Evolutionary conservation across 331 rosid genomes (phyloP).

Genomic region (Quercus lobata): DNA sequence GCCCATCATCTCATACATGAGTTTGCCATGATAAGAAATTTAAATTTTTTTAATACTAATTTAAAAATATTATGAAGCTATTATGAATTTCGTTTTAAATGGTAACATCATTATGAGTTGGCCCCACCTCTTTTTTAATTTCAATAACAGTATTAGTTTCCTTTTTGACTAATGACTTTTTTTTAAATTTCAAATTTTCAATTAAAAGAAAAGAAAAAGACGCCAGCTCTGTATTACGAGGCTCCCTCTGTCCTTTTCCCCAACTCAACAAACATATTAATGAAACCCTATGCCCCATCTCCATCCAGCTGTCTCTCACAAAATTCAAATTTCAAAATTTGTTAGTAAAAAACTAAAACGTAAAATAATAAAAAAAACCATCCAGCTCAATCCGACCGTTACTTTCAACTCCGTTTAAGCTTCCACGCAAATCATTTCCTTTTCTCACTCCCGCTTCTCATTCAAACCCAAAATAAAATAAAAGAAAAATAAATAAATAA

Average conservation of each 20-base stretch:
- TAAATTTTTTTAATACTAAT: no score
- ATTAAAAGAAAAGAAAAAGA: no score
- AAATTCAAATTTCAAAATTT: not conserved
- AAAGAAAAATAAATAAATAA: not conserved
- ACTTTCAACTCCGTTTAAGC: not conserved
- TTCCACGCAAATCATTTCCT: not conserved
- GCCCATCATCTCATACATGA: no score
- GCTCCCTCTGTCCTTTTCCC: not conserved
- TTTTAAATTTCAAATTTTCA: no score
- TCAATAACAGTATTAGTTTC: no score
- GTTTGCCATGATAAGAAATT: no score
- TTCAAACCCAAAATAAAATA: not conserved
- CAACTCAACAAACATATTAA: not conserved
- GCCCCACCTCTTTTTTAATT: no score
- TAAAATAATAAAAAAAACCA: not conserved
- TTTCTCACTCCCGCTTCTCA: slow-evolving; percentile 13
- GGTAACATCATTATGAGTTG: no score
- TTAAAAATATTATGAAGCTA: no score
- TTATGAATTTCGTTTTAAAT: no score
- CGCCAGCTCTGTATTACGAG: not conserved
- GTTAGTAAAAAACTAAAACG: not conserved
- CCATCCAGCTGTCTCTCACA: no score
- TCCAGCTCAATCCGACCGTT: slow-evolving; percentile 3
- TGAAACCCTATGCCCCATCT: not conserved
- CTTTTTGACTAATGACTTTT: no score